Percentiles rank a stretch among this genome's conserved stretches.
phyloP scores from a whole-genome alignment of 306 rosid species.

The Gastrolobium bilobum region DNA sequence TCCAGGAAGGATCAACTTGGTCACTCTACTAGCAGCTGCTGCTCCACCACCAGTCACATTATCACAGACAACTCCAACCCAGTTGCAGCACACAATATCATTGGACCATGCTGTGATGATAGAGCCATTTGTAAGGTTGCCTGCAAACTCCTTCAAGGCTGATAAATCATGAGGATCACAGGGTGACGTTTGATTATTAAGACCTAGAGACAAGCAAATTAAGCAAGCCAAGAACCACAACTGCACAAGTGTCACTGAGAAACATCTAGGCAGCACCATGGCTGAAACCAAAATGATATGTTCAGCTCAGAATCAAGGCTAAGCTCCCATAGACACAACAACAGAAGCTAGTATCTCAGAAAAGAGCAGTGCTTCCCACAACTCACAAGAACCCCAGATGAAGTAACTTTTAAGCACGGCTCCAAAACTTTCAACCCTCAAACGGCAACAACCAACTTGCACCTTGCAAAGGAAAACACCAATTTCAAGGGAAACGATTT shows the following conservation, averaged over 20 bases:
- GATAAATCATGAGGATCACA: conserved; percentile 68
- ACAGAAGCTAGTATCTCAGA: conserved; percentile 37
- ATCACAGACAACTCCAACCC: conserved; percentile 79
- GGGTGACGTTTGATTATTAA: conserved; percentile 40
- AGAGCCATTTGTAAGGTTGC: conserved; percentile 62
- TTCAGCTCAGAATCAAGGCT: conserved; percentile 52
- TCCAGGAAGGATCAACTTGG: conserved; percentile 62
- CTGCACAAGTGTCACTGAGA: conserved; percentile 53
- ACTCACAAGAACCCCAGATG: conserved; percentile 48
- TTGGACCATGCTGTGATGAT: conserved; percentile 61
- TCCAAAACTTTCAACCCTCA: conserved; percentile 12
- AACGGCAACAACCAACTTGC: conserved; percentile 45
- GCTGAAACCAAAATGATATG: conserved; percentile 52
- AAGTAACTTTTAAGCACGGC: conserved; percentile 47
- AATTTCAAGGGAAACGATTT: conserved; percentile 52
- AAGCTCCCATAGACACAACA: conserved; percentile 53
- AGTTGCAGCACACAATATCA: conserved; percentile 66
- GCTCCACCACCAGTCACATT: conserved; percentile 49
- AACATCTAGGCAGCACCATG: conserved; percentile 55
- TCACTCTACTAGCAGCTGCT: conserved; percentile 61
- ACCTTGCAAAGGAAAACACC: conserved; percentile 52
- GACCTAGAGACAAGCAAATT: conserved; percentile 55
- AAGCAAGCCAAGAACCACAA: conserved; percentile 65
- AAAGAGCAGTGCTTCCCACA: conserved; percentile 43
- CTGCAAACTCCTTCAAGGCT: conserved; percentile 74